Base-by-base conservation (phyloP, 805 yeast genomes). In the Ascoidea tarda region DNA sequence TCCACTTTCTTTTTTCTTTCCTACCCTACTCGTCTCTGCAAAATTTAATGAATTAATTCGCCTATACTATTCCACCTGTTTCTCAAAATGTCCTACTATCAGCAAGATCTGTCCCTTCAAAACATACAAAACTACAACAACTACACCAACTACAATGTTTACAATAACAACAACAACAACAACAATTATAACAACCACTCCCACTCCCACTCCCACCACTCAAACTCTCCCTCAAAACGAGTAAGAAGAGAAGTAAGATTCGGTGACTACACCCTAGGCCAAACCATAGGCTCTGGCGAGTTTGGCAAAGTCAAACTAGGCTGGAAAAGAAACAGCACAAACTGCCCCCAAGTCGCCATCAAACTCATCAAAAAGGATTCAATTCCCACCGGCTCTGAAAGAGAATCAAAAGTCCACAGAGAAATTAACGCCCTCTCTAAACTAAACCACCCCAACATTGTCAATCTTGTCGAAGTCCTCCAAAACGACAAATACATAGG, bases 271-370 rank as follows among this genome's bases (percentile, higher is more conserved):
- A 78, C 87, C 28, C 74, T 93, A 6, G 99, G 98, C 2, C 82
- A 95, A 12, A 91, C 99, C 0, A 70, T 93, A 12, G 99, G 99
- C 42, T 96, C 93, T 69, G 99, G 99, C 50, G 99, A 93, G 64
- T 93, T 93, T 67, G 99, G 99, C 54, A 91, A 93, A 67, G 99
- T 93, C 54, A 93, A 91, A 65, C 73, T 93, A 28, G 98, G 97
- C 12, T 91, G 97, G 97, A 75, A 95, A 55, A 87, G 86, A 64
- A 90, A 82, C 60, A 89, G 88, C 16, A 70, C 79, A 62, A 78
- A 80, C 54, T 84, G 88, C 2, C 77, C 84, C 46, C 95, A 89
- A 68, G 96, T 88, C 8, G 99, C 99, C 49, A 89, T 93, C 61
- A 93, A 93, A 63, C 78, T 93, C 56, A 88, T 93, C 54, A 81